phyloP scores from a whole-genome alignment of 805 yeast genomes.

The Ogataea minuta region DNA sequence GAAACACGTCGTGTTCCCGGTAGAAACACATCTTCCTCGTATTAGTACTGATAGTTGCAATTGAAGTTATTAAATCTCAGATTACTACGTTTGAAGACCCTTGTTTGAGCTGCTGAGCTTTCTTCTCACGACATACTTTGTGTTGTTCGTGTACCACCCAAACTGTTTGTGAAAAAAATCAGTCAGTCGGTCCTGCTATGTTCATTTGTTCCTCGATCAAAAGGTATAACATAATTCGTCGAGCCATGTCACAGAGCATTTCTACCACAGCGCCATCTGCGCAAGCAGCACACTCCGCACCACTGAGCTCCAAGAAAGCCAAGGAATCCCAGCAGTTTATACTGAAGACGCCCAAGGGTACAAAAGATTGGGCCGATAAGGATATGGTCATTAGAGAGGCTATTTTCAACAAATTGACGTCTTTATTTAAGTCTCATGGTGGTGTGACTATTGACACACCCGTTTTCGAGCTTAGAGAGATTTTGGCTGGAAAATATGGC shows the following conservation, averaged over 20 bases:
- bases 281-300: conserved; percentile 1
- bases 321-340: conserved; percentile 58
- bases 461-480: conserved; percentile 93
- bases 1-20: too few relatives aligned
- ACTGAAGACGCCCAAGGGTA: conserved; percentile 93
- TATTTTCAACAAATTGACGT: conserved; percentile 68
- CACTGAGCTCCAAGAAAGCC: conserved; percentile 33
- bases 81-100: too few relatives aligned
- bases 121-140: not conserved
- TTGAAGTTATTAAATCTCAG: too few relatives aligned
- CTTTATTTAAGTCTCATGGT: conserved; percentile 90
- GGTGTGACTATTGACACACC: conserved; percentile 99
- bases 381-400: conserved; percentile 96
- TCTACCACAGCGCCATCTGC: conserved; percentile 3
- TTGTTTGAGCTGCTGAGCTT: too few relatives aligned
- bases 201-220: conserved; percentile 13
- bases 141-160: conserved; percentile 7
- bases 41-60: too few relatives aligned
- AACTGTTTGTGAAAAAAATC: conserved; percentile 6
- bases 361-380: conserved; percentile 98
- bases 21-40: too few relatives aligned
- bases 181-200: conserved; percentile 4
- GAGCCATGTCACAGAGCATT: conserved; percentile 13
- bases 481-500: conserved; percentile 95
- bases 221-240: conserved; percentile 6